Evolutionary conservation across 1,284 basidiomycete genomes (phyloP), one percentile per base, ranked within the genome.

Genomic region (Cystobasidium pallidum): DNA sequence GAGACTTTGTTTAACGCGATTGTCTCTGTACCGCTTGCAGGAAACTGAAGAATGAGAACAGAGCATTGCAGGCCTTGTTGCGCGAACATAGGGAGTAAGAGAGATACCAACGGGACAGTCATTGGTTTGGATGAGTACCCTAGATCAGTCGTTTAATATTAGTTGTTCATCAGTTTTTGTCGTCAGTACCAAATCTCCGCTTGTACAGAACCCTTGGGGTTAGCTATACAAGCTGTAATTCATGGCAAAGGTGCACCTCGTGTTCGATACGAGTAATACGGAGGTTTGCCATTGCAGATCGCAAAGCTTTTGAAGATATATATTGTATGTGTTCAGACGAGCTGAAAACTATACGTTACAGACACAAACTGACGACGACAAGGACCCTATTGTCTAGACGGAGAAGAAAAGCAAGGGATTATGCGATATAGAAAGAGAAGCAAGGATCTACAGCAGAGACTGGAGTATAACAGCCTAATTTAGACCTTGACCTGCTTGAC

Each of bases 401-500:
- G 30, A 54, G 52, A 54, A 24, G 30, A 28, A 4, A n/a, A 19
- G 24, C 24, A 54, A 54, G 52, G 52, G 32, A 28, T 10, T 36
- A 57, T 57, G 54, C 43, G 28, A 61, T 51, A 41, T 21, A 26
- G 32, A 51, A 51, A 36, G 45, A 43, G 34, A 24, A 49, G 36
- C n/a, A 47, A 28, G n/a, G 34, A 15, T 28, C 30, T 15, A 17
- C 4, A 2, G 28, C 62, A 30, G 32, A 28, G 32, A 11, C 28
- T n/a, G n/a, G n/a, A n/a, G n/a, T n/a, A n/a, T n/a, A n/a, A n/a
- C n/a, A n/a, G 28, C 10, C 24, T 3, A 21, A 41, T 65, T 65
- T 62, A 74, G 62, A 76, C 59, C 73, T 76, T 75, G 66, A 71
- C 73, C 80, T 88, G 84, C 83, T 92, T 91, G 77, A 92, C 81